These are phyloP conservation scores for Nymphaea colorata DNA, from an alignment of 164 flowering plant species.

Conservation along the genomic window DNA sequence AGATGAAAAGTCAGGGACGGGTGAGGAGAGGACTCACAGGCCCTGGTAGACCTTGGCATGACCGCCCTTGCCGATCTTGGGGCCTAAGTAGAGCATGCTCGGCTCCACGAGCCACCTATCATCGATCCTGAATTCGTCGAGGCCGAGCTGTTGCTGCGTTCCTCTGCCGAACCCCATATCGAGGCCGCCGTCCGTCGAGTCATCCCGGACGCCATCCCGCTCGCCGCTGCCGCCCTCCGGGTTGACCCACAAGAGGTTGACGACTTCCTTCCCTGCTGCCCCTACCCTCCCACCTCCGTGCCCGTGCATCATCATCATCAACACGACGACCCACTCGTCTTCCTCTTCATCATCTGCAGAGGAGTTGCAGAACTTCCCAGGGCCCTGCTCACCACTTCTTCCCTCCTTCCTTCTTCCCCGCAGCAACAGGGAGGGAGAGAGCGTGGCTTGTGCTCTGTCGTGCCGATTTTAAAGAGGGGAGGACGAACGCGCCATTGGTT, in stretches of 20 bases:
- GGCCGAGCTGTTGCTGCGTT: not conserved
- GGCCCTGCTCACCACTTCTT: too few species aligned
- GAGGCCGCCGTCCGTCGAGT: not conserved
- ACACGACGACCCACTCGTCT: too few species aligned
- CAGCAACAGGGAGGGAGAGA: too few species aligned
- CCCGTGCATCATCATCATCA: not conserved
- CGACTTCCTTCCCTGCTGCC: not conserved
- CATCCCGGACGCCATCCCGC: not conserved
- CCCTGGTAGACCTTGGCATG: slow-evolving; percentile 14
- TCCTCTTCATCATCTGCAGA: too few species aligned
- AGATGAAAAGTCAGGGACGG: not conserved
- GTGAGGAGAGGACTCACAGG: slow-evolving; percentile 1
- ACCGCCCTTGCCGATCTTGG: slow-evolving; percentile 9
- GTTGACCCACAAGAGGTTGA: not conserved
- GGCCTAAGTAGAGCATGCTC: slow-evolving; percentile 3
- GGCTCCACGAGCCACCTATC: slow-evolving; percentile 8
- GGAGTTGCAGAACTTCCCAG: too few species aligned
- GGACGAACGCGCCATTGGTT: too few species aligned
- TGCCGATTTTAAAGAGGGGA: too few species aligned
- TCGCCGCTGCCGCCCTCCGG: not conserved
- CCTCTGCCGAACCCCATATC: not conserved
- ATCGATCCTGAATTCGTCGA: slow-evolving; percentile 3
- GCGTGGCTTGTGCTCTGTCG: too few species aligned
- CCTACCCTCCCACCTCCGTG: not conserved
- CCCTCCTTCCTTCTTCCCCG: too few species aligned